These are phyloP conservation scores for Mucor irregularis DNA, from an alignment of 371 early-diverging fungal species.

Conservation along the genomic window DNA sequence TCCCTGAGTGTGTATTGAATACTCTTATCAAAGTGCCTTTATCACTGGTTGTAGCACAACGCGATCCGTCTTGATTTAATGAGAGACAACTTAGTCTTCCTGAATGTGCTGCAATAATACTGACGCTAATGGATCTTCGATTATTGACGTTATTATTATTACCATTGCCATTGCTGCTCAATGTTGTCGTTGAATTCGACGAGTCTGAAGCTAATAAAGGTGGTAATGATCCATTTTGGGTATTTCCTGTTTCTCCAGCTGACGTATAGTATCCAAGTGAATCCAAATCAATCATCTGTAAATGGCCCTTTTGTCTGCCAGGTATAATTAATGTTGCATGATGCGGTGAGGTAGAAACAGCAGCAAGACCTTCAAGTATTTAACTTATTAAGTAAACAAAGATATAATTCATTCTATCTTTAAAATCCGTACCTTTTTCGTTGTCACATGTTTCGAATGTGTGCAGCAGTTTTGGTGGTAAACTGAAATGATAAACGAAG, in stretches of 20 bases:
- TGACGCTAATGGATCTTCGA: constrained; percentile 58
- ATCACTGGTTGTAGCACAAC: constrained; percentile 82
- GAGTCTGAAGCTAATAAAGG: background rate
- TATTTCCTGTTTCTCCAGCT: constrained; percentile 4
- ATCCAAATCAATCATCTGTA: constrained; percentile 84
- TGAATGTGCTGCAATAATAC: constrained; percentile 86
- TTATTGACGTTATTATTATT: constrained; percentile 4
- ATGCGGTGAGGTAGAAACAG: constrained; percentile 60
- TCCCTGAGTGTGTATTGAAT: constrained; percentile 77
- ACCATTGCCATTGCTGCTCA: background rate
- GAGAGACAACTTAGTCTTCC: constrained; percentile 76
- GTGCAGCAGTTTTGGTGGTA: constrained; percentile 71
- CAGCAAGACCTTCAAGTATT: constrained; percentile 72
- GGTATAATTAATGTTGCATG: constrained; percentile 76
- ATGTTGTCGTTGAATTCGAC: background rate
- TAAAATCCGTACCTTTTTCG: constrained; percentile 60
- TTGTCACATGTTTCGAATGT: constrained; percentile 87
- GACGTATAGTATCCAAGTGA: constrained; percentile 46
- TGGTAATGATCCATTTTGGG: constrained; percentile 3
- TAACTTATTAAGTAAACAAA: background rate
- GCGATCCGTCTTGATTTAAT: constrained; percentile 74
- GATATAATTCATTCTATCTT: background rate
- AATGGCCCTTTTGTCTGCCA: constrained; percentile 79
- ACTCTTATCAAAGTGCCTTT: constrained; percentile 93
- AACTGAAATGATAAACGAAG: constrained; percentile 79